A percentile compares a stretch with the other conserved stretches of the same genome.
phyloP scores from a whole-genome alignment of 2,329 filamentous ascomycete genomes.

The Talaromyces atroroseus region DNA sequence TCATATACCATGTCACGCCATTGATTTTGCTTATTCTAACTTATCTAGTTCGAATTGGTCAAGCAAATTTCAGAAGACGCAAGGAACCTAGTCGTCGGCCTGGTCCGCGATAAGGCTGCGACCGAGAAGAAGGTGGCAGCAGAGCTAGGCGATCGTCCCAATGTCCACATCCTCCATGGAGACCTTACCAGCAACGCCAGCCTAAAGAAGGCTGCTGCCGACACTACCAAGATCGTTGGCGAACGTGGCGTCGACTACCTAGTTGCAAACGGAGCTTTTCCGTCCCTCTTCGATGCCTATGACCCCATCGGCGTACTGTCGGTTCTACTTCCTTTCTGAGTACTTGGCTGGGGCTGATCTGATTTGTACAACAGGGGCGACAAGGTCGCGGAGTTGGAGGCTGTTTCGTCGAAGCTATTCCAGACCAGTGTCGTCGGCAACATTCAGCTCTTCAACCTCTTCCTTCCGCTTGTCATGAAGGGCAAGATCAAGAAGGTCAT shows the following conservation, averaged over 20 bases:
- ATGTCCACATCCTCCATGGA: conserved; percentile 44
- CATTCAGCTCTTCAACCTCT: conserved; percentile 50
- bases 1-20: background rate
- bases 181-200: conserved; percentile 40
- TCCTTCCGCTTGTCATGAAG: conserved; percentile 49
- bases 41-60: conserved; percentile 46
- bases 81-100: conserved; percentile 43
- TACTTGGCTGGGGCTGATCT: background rate
- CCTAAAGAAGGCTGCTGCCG: conserved; percentile 29
- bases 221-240: conserved; percentile 17
- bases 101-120: conserved; percentile 44
- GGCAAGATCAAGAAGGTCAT: conserved; percentile 51
- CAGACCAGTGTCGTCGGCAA: conserved; percentile 49
- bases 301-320: conserved; percentile 37
- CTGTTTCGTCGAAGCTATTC: conserved; percentile 30
- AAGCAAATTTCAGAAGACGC: conserved; percentile 41
- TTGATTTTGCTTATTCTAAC: background rate
- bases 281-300: conserved; percentile 25
- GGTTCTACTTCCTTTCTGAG: conserved; percentile 18
- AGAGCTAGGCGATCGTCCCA: conserved; percentile 36
- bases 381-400: conserved; percentile 23
- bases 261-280: conserved; percentile 46
- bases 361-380: background rate
- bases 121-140: conserved; percentile 41
- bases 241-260: conserved; percentile 45